Conservation (phyloP, 2,329 filamentous ascomycete species). For the Xylariaceae sp. region DNA sequence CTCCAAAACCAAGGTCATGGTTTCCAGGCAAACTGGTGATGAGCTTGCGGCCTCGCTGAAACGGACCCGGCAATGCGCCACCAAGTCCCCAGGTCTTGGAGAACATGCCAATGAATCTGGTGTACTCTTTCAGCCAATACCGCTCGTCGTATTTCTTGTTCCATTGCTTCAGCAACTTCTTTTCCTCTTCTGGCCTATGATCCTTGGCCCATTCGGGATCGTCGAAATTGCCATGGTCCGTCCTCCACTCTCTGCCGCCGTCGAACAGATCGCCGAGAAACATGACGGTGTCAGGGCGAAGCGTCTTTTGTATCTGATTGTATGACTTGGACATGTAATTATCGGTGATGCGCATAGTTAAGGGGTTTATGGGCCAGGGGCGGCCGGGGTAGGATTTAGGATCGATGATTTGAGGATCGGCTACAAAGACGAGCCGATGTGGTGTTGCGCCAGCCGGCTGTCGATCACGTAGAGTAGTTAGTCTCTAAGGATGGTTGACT, state of each 20-base stretch:
- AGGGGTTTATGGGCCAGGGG: slow-evolving; percentile 54
- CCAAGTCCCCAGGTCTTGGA: slow-evolving; percentile 64
- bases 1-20: slow-evolving; percentile 89
- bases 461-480: slow-evolving; percentile 7
- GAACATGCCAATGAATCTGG: slow-evolving; percentile 83
- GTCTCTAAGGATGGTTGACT: slow-evolving; percentile 2
- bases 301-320: slow-evolving; percentile 67
- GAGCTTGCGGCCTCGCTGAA: slow-evolving; percentile 69
- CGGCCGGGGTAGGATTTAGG: slow-evolving; percentile 92
- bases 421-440: slow-evolving; percentile 80
- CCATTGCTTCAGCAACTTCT: slow-evolving; percentile 60
- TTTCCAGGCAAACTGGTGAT: slow-evolving; percentile 89
- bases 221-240: slow-evolving; percentile 56
- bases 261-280: slow-evolving; percentile 96
- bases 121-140: slow-evolving; percentile 86
- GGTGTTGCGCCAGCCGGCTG: slow-evolving; percentile 76
- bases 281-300: slow-evolving; percentile 83
- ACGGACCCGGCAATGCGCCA: slow-evolving; percentile 51
- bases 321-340: slow-evolving; percentile 86
- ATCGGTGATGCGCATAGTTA: slow-evolving; percentile 69
- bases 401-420: slow-evolving; percentile 89
- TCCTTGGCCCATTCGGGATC: slow-evolving; percentile 58
- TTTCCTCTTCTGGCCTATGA: slow-evolving; percentile 51
- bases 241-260: slow-evolving; percentile 92
- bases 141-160: slow-evolving; percentile 73